Conservation (phyloP, 441 rosid genomes). For the Gossypium gossypioides region DNA sequence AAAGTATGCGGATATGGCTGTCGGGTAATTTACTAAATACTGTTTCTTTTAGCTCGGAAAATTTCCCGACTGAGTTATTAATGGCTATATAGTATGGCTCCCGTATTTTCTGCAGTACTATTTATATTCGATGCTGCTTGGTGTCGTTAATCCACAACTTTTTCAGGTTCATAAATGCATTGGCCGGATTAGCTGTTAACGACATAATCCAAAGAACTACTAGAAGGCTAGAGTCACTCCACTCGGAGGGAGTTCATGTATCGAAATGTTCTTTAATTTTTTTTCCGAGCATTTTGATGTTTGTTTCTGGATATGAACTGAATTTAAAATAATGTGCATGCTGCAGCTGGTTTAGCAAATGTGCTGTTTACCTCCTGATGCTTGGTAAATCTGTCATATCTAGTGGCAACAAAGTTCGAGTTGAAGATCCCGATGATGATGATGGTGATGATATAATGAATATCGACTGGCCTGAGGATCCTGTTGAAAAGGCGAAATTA, state of each 20-base stretch:
- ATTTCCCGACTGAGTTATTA: not conserved
- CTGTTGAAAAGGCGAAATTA: conserved; percentile 70
- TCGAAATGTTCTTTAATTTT: conserved; percentile 23
- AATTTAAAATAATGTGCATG: conserved; percentile 6
- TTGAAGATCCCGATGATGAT: conserved; percentile 40
- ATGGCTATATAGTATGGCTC: not conserved
- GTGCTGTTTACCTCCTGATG: conserved; percentile 66
- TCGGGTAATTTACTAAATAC: conserved; percentile 46
- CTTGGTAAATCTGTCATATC: conserved; percentile 67
- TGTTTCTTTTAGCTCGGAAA: not conserved
- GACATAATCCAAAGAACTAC: conserved; percentile 74
- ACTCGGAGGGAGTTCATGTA: conserved; percentile 93
- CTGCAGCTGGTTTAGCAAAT: conserved; percentile 90
- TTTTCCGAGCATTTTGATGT: not conserved
- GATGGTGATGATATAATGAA: conserved; percentile 28
- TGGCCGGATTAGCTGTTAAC: conserved; percentile 47
- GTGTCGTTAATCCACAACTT: not conserved
- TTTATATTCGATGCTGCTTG: not conserved
- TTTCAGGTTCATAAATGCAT: conserved; percentile 75
- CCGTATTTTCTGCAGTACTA: not conserved
- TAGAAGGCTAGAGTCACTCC: conserved; percentile 79
- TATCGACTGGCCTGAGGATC: conserved; percentile 86
- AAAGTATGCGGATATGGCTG: conserved; percentile 90
- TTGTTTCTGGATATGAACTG: not conserved
- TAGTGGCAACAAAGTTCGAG: conserved; percentile 45